phyloP scores from a whole-genome alignment of 768 basidiomycete species.

The Leucocoprinus sp. region DNA sequence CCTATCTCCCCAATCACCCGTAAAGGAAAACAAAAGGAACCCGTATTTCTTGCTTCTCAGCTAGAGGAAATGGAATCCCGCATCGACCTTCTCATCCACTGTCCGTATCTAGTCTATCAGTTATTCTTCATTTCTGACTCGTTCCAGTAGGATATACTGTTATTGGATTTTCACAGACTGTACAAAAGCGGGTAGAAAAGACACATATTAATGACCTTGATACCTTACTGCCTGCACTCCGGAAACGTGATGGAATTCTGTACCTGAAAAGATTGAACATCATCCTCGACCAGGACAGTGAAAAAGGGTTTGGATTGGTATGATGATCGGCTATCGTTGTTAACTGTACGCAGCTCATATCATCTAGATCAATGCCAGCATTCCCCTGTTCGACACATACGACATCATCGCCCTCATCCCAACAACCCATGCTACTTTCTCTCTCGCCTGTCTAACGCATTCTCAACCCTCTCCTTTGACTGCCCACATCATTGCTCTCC shows the following conservation, averaged over 20 bases:
- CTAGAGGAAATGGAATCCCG: slow-evolving; percentile 50
- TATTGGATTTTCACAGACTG: slow-evolving; percentile 67
- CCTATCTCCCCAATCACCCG: slow-evolving; percentile 35
- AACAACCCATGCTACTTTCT: slow-evolving; percentile 64
- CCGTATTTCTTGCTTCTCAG: slow-evolving; percentile 46
- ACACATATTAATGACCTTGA: slow-evolving; percentile 59
- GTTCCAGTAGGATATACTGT: slow-evolving; percentile 79
- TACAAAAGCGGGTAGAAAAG: slow-evolving; percentile 68
- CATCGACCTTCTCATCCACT: slow-evolving; percentile 63
- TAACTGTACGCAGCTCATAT: too few relatives aligned
- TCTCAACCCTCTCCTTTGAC: slow-evolving; percentile 68
- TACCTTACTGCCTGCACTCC: slow-evolving; percentile 49
- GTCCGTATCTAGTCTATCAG: slow-evolving; percentile 33
- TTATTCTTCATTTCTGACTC: slow-evolving; percentile 10
- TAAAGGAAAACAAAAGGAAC: slow-evolving; percentile 53
- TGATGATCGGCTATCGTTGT: slow-evolving; percentile 14
- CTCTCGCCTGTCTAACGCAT: slow-evolving; percentile 74
- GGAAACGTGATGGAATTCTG: slow-evolving; percentile 48
- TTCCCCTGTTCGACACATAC: slow-evolving; percentile 51
- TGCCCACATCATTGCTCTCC: slow-evolving; percentile 74
- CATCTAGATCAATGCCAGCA: slow-evolving; percentile 57
- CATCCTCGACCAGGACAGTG: slow-evolving; percentile 73
- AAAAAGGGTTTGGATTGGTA: slow-evolving; percentile 80
- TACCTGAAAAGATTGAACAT: slow-evolving; percentile 76
- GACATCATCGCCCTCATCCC: slow-evolving; percentile 75